Evolutionary conservation across 2,329 filamentous ascomycete genomes (phyloP).

Genomic region (Colletotrichum plurivorum): DNA sequence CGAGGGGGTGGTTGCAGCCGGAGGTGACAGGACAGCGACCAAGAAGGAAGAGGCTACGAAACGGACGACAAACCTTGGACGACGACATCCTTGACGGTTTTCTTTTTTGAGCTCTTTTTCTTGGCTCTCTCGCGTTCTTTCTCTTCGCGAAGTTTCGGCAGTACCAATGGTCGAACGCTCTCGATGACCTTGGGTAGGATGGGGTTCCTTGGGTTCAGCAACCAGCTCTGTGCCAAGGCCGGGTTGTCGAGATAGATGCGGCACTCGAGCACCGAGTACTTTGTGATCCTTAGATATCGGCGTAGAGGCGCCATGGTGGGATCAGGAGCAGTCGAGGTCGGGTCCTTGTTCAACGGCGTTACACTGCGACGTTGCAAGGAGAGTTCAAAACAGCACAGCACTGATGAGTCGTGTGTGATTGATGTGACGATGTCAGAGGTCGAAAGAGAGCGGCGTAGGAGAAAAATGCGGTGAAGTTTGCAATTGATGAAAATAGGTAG

Average conservation of each 20-base stretch:
- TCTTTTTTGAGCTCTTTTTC: constrained; percentile 79
- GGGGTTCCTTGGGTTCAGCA: constrained; percentile 82
- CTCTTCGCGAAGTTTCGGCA: constrained; percentile 93
- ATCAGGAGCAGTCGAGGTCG: not conserved
- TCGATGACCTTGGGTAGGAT: constrained; percentile 87
- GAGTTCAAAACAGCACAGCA: not conserved
- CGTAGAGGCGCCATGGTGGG: constrained; percentile 84
- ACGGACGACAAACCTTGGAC: constrained; percentile 73
- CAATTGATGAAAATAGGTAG: not conserved
- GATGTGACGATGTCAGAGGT: not conserved
- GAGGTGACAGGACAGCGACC: not conserved
- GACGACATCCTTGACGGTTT: constrained; percentile 89
- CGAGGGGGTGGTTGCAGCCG: constrained; percentile 30
- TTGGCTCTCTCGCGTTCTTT: constrained; percentile 72
- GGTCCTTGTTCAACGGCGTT: no score
- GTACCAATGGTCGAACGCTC: constrained; percentile 85
- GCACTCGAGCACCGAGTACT: constrained; percentile 95
- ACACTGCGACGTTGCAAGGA: no score
- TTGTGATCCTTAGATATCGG: constrained; percentile 91
- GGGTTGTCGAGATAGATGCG: constrained; percentile 97
- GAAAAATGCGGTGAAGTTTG: not conserved
- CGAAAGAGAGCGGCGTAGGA: not conserved
- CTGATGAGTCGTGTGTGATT: not conserved
- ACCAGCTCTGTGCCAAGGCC: constrained; percentile 84
- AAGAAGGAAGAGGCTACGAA: constrained; percentile 12